Evolutionary conservation across 352 stramenopile species (phyloP), one percentile per base, ranked within the genome.

Genomic region (Globisporangium middletonii): DNA sequence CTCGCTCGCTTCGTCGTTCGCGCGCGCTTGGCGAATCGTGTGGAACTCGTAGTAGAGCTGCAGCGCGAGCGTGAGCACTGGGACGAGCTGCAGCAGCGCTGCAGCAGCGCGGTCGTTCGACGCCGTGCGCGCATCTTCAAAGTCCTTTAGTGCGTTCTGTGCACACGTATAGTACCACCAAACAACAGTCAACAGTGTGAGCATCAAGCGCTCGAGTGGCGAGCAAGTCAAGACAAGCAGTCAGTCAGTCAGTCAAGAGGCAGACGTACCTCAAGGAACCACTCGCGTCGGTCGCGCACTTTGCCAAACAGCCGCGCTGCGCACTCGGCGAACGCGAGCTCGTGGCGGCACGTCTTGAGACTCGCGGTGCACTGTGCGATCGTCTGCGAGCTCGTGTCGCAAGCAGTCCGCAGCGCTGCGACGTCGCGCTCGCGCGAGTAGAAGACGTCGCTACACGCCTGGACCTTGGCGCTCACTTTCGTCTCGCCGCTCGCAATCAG

Each of bases 31-130:
- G 16, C 75, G 75, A 7, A 83, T 60, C 1, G 73, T 71, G 50
- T 87, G 77, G 57, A 89, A 89, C 28, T 87, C 69, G 33, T 81
- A 87, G 51, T 83, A 88, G 9, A 62, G 52, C 15, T 52, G 60
- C 11, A 90, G 55, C 1, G 69, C 64, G 7, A 55, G 57, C 12
- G 67, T 72, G 13, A 92, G 67, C 51, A 77, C 77, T 3, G 75
- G 70, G 16, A 92, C 72, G 26, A 68, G 76, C 2, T 38, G 44
- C 57, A 69, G 57, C 44, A 91, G 55, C 18, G 74, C 68, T 15
- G 55, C 50, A 15, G 68, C 71, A 11, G 77, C 67, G 6, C 60
- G 57, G 3, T 65, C 48, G 47, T 78, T 62, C 0, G 66, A 79
- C 4, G 38, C 41, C 9, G 46, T 16, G 18, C 67, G 58, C 15